Evolutionary conservation across 768 basidiomycete genomes (phyloP).

Genomic region (Pisolithus albus): DNA sequence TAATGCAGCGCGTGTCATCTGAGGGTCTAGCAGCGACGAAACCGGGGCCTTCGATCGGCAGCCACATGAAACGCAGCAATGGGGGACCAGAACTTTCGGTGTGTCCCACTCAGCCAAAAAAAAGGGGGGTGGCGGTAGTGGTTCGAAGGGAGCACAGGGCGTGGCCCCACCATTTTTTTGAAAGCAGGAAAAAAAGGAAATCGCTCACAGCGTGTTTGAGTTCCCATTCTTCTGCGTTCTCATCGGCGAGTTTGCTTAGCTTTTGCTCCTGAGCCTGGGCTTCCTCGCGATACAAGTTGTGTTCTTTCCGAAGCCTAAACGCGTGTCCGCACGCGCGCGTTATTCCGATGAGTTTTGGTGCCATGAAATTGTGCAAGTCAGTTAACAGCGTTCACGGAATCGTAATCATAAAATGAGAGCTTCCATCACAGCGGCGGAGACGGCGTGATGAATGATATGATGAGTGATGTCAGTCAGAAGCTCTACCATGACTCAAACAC

Average conservation of each 20-base stretch:
- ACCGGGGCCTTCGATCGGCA: not conserved
- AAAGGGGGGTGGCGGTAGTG: not conserved
- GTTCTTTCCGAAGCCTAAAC: slow-evolving; percentile 61
- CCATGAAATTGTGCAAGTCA: not conserved
- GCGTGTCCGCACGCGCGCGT: not conserved
- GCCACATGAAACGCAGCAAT: not conserved
- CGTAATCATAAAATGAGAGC: not conserved
- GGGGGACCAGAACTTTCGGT: not conserved
- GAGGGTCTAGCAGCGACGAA: too few species aligned
- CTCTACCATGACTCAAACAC: not conserved
- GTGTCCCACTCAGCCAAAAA: not conserved
- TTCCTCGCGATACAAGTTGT: slow-evolving; percentile 59
- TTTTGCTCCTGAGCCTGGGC: slow-evolving; percentile 49
- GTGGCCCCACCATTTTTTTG: not conserved
- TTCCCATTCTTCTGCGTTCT: slow-evolving; percentile 68
- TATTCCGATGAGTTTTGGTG: not conserved
- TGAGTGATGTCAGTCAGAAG: not conserved
- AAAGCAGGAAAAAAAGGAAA: slow-evolving; percentile 3
- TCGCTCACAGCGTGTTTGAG: slow-evolving; percentile 63
- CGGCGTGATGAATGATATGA: not conserved
- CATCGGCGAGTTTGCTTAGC: slow-evolving; percentile 54
- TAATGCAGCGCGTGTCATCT: not conserved
- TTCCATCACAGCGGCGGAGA: not conserved
- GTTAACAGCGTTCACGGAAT: not conserved
- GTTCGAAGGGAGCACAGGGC: slow-evolving; percentile 1